Evolutionary conservation across 345 rosid genomes (phyloP), one percentile per base, ranked within the genome.

Genomic region (Hypericum androsaemum): DNA sequence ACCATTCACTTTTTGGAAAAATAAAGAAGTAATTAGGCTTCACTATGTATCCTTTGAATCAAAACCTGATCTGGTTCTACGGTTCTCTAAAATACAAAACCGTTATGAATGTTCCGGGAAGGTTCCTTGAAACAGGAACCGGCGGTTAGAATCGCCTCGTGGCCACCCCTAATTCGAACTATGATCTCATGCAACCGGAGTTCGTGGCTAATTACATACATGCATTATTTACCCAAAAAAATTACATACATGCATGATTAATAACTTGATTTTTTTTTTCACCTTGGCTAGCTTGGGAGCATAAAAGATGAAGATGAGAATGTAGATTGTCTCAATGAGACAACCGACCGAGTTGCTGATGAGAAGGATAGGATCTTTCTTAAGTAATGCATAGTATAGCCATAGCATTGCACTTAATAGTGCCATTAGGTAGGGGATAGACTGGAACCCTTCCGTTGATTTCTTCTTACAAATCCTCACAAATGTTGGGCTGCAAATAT

Each of bases 371-470:
- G 74, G 88, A 35, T 85, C 71, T 6, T 66, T 41, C 71, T 75
- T 86, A 55, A 69, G 64, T 12, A 73, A 74, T 40, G 88, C 89
- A 28, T 86, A 86, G 58, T 78, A 80, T 5, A 82, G 72, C 74
- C 76, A 79, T 40, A 80, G 64, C 86, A 75, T 77, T 14, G 89
- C 77, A 59, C 83, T 82, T 67, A 82, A 82, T 39, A 86, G 69
- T 9, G 83, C 74, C 8, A 73, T 81, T 53, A 74, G 62, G 44
- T 82, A 86, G 0, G 95, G 95, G 42, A 80, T 46, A 43, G 88
- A 78, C 32, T 80, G 82, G 52, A 82, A 86, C 17, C 75, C 95
- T 75, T 86, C 82, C 4, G 88, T 80, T n/a, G 82, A 76, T 71
- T 86, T 86, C 68, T 75, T 78, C 80, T 74, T 86, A 52, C 64